These are phyloP conservation scores for Tricholoma sp. DNA, from an alignment of 768 basidiomycete genomes.

Conservation along the genomic window DNA sequence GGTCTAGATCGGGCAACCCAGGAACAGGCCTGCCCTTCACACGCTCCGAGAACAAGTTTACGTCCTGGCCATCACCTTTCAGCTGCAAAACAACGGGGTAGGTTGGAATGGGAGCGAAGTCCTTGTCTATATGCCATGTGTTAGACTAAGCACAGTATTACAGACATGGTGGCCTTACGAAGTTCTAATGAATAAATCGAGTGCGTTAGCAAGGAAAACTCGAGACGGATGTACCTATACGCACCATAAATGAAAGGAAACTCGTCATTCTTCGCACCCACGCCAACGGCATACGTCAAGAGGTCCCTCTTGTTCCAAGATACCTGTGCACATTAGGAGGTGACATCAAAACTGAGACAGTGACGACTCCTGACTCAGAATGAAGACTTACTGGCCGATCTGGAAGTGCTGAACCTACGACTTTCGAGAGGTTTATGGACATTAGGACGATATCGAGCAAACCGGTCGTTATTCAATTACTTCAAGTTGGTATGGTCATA, in stretches of 20 bases:
- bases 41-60: conserved; percentile 60
- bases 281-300: conserved; percentile 71
- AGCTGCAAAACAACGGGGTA: conserved; percentile 77
- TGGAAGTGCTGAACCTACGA: conserved; percentile 50
- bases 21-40: conserved; percentile 44
- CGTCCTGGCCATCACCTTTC: conserved; percentile 65
- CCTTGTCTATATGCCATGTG: conserved; percentile 40
- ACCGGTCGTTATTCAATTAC: background rate
- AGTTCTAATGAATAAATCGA: conserved; percentile 39
- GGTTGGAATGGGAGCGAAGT: conserved; percentile 76
- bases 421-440: conserved; percentile 57
- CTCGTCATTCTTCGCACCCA: conserved; percentile 77
- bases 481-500: background rate
- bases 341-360: too few relatives aligned
- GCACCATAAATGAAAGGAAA: conserved; percentile 67
- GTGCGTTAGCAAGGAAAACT: background rate
- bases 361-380: too few relatives aligned
- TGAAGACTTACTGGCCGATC: conserved; percentile 45
- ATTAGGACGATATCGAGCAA: conserved; percentile 29
- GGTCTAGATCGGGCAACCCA: conserved; percentile 66
- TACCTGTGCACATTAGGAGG: conserved; percentile 40
- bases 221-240: conserved; percentile 7
- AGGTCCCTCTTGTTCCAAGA: conserved; percentile 83
- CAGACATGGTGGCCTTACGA: conserved; percentile 29
- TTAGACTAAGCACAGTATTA: background rate